phyloP scores from a whole-genome alignment of 2,329 filamentous ascomycete species.

The Cladophialophora carrionii region DNA sequence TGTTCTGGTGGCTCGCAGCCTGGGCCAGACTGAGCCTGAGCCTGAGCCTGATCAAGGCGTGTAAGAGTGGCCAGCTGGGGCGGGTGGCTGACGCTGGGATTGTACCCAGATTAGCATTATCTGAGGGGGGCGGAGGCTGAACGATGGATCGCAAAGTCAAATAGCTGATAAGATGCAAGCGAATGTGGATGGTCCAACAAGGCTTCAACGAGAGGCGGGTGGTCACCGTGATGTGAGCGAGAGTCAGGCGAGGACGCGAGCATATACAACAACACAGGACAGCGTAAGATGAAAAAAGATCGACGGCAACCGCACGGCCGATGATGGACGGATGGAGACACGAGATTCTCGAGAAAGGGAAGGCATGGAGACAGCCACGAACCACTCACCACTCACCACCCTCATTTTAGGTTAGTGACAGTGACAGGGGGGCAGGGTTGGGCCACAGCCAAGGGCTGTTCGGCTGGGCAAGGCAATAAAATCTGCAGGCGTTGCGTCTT shows the following conservation, averaged over 20 bases:
- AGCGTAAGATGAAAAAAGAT: slow-evolving; percentile 24
- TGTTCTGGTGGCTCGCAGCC: slow-evolving; percentile 10
- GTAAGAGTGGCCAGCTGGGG: slow-evolving; percentile 14
- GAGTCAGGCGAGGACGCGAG: slow-evolving; percentile 23
- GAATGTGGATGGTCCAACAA: slow-evolving; percentile 28
- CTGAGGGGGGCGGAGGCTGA: slow-evolving; percentile 22
- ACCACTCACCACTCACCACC: slow-evolving; percentile 7
- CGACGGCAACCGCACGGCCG: slow-evolving; percentile 18
- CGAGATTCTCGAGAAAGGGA: slow-evolving; percentile 19
- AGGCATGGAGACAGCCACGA: slow-evolving; percentile 12
- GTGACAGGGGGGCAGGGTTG: slow-evolving; percentile 17
- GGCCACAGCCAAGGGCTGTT: slow-evolving; percentile 1
- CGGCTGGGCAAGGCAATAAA: slow-evolving; percentile 8
- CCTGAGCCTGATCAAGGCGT: slow-evolving; percentile 14
- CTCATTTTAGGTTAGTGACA: slow-evolving; percentile 6
- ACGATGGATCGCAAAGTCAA: slow-evolving; percentile 19
- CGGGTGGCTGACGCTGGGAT: slow-evolving; percentile 16
- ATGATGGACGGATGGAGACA: slow-evolving; percentile 26
- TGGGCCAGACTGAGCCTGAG: slow-evolving; percentile 19
- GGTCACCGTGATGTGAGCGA: slow-evolving; percentile 24
- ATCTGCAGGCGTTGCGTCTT: slow-evolving; percentile 6
- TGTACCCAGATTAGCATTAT: slow-evolving; percentile 34
- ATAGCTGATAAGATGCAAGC: slow-evolving; percentile 23
- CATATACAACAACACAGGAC: slow-evolving; percentile 29
- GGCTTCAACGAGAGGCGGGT: slow-evolving; percentile 29